phyloP scores from a whole-genome alignment of 2,329 filamentous ascomycete genomes.

The Aspergillus terreus region DNA sequence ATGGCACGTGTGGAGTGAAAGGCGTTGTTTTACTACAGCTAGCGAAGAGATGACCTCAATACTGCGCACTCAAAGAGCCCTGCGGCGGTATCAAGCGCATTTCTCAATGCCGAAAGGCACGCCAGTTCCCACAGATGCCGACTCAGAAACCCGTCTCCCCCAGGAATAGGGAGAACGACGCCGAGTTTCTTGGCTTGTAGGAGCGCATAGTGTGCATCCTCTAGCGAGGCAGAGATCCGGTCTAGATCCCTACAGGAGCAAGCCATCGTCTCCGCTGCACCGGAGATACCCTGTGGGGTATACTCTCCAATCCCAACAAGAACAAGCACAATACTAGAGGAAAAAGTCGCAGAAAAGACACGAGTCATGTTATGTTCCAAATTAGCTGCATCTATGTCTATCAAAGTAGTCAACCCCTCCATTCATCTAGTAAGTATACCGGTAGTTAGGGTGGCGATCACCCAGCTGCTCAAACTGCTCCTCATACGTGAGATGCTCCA shows the following conservation, averaged over 20 bases:
- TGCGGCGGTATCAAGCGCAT: neutral
- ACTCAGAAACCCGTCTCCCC: neutral
- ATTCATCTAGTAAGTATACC: constrained; percentile 12
- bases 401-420: neutral
- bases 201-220: no score
- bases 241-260: no score
- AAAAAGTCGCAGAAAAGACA: no score
- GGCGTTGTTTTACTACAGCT: no score
- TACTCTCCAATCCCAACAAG: no score
- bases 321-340: no score
- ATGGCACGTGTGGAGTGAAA: no score
- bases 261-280: neutral
- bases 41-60: neutral
- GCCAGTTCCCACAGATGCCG: neutral
- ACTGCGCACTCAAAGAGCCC: neutral
- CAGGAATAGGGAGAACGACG: neutral
- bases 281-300: neutral
- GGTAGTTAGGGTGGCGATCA: constrained; percentile 11
- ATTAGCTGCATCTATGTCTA: neutral
- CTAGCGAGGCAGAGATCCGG: no score
- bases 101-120: neutral
- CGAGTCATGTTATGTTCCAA: no score
- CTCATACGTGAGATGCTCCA: constrained; percentile 6
- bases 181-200: neutral
- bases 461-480: constrained; percentile 10